Evolutionary conservation across 2,329 filamentous ascomycete species (phyloP), one percentile per base, ranked within the genome.

Genomic region (Tolypocladium amazonense): DNA sequence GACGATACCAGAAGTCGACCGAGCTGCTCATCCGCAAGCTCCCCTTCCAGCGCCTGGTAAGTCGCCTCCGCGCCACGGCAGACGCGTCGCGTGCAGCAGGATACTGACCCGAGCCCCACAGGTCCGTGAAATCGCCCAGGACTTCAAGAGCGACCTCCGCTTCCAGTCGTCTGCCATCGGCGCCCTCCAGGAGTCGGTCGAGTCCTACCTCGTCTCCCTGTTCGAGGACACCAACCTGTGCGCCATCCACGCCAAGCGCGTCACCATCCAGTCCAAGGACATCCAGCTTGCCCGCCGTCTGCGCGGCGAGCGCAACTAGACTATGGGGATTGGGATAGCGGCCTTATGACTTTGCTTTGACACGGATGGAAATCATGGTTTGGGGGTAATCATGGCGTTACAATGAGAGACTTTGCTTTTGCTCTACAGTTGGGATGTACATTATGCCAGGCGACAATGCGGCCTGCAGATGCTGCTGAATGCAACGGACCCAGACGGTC

Each of bases 121-220:
- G 81, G 82, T 97, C 66, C 90, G 92, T 83, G 92, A 99, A 81
- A 96, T 97, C 64, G 92, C 92, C 45, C 88, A 95, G 77, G 90
- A 96, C 79, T 92, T 96, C 84, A 95, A 95, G 82, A 92, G 89
- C 69, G 89, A 95, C 67, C 88, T 96, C 64, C 90, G 92, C 75
- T 99, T 97, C 90, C 94, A 99, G 83, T 96, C 91, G 30, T 96
- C 93, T 55, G 94, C 94, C 76, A 97, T 99, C 74, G 90, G 91
- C 72, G 94, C 94, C 66, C 88, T 99, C 47, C 93, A 99, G 81
- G 94, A 99, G 84, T 96, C 94, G 59, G 92, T 96, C 67, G 94
- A 99, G 83, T 96, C 94, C 2, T 97, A 97, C 81, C 89, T 99
- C 71, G 92, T 97, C 78, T 96, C 92, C 53, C 88, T 97, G 66